Conservation (phyloP, 2,329 filamentous ascomycete species). For the Pleoardoris graminearum region DNA sequence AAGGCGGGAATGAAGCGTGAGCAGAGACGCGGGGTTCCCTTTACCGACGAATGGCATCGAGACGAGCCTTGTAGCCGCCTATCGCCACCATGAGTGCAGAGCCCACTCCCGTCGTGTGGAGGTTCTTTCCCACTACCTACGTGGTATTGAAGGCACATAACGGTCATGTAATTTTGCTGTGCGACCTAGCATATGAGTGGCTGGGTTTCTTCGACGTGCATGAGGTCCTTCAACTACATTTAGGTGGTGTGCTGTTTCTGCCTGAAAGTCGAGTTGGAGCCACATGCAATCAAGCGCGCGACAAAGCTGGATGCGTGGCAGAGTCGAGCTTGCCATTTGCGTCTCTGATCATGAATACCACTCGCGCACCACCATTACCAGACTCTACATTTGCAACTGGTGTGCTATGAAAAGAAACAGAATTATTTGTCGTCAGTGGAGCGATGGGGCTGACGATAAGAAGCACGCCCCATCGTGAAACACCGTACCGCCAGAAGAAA, state of each 20-base stretch:
- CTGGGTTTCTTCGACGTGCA: neutral
- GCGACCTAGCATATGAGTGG: neutral
- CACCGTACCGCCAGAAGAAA: too few species aligned
- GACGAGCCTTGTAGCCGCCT: neutral
- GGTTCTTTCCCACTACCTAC: neutral
- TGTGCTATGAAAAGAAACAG: too few species aligned
- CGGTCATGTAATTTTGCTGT: too few species aligned
- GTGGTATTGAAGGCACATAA: too few species aligned
- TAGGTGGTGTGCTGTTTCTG: neutral
- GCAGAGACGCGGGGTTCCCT: neutral
- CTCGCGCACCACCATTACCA: too few species aligned
- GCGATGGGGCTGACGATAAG: too few species aligned
- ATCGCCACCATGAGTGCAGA: neutral
- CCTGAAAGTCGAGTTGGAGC: neutral
- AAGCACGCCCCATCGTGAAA: too few species aligned
- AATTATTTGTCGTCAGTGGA: too few species aligned
- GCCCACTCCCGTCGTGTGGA: neutral
- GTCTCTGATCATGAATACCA: too few species aligned
- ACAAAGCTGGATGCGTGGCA: neutral
- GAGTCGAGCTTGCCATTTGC: too few species aligned
- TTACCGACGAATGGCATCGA: neutral
- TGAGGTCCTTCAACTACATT: neutral
- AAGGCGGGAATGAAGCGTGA: neutral
- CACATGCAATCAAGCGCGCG: neutral
- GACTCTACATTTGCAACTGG: too few species aligned